Conservation (phyloP, 1,284 basidiomycete genomes). For the Cerrena zonata region DNA sequence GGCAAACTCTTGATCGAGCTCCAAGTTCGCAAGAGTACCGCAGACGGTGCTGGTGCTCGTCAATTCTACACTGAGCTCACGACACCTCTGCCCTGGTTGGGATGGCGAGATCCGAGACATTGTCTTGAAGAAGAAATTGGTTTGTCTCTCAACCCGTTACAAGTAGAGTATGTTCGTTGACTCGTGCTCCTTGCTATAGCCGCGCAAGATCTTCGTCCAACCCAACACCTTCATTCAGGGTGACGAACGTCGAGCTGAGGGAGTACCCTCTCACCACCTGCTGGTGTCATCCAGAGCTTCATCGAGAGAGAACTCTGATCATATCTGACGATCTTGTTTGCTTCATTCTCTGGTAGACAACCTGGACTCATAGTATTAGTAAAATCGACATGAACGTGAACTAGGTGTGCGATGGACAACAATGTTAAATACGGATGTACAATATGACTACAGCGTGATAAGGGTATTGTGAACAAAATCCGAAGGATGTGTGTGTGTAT, state of each 20-base stretch:
- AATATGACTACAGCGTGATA: not conserved
- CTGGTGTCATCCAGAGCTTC: conserved; percentile 74
- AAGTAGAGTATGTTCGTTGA: not conserved
- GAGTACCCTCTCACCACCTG: conserved; percentile 70
- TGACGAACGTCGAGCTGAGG: conserved; percentile 63
- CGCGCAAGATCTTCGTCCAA: conserved; percentile 78
- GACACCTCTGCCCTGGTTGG: conserved; percentile 65
- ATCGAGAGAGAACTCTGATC: conserved; percentile 61
- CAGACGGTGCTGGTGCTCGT: conserved; percentile 71
- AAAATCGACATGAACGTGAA: not conserved
- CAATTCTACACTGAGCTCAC: conserved; percentile 73
- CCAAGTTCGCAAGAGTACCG: conserved; percentile 78
- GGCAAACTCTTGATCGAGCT: conserved; percentile 72
- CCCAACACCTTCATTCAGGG: conserved; percentile 69
- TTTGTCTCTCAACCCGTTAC: conserved; percentile 27
- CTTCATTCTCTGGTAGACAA: not conserved
- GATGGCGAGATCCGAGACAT: conserved; percentile 68
- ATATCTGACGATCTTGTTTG: not conserved
- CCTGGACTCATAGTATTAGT: not conserved
- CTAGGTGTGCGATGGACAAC: not conserved
- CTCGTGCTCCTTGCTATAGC: conserved; percentile 33
- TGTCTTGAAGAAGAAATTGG: conserved; percentile 74
- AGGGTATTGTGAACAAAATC: not conserved
- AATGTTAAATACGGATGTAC: not conserved
- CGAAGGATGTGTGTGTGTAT: not conserved